A percentile compares a stretch with the other conserved stretches of the same genome.
Conservation (phyloP, 305 asterid genomes). For the Stenogyne calaminthoides region DNA sequence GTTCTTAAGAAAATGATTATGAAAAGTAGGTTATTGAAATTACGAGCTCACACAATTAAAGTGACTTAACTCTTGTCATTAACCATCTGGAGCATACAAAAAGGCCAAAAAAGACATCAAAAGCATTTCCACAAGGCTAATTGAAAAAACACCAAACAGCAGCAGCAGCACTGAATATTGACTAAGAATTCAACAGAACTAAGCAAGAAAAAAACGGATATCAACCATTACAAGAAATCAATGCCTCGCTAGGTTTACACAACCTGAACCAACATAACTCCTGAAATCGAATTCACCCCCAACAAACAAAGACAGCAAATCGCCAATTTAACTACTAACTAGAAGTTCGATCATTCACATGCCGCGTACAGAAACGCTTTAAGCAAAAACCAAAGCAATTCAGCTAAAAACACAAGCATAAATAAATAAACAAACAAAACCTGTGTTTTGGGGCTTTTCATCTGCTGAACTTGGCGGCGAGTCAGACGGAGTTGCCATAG, state of each 20-base stretch:
- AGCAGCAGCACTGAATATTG: background rate
- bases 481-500: slow-evolving; percentile 45
- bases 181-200: background rate
- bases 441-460: slow-evolving; percentile 45
- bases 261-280: slow-evolving; percentile 13
- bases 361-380: background rate
- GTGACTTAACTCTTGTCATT: background rate
- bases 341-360: slow-evolving; percentile 19
- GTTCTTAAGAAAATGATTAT: background rate
- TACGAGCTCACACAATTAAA: background rate
- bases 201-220: slow-evolving; percentile 6
- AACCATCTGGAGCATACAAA: background rate
- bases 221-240: background rate
- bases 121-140: background rate
- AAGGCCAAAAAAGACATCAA: background rate
- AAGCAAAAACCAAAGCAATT: slow-evolving; percentile 15
- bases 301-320: slow-evolving; percentile 3
- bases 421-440: slow-evolving; percentile 21
- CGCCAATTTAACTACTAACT: background rate
- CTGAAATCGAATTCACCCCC: slow-evolving; percentile 19
- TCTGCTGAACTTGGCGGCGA: slow-evolving; percentile 40
- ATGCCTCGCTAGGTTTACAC: background rate
- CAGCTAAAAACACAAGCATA: slow-evolving; percentile 15
- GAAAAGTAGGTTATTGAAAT: background rate
- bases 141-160: background rate